Conservation (phyloP, 495 filamentous ascomycete genomes). For the Trichoderma reesei region DNA sequence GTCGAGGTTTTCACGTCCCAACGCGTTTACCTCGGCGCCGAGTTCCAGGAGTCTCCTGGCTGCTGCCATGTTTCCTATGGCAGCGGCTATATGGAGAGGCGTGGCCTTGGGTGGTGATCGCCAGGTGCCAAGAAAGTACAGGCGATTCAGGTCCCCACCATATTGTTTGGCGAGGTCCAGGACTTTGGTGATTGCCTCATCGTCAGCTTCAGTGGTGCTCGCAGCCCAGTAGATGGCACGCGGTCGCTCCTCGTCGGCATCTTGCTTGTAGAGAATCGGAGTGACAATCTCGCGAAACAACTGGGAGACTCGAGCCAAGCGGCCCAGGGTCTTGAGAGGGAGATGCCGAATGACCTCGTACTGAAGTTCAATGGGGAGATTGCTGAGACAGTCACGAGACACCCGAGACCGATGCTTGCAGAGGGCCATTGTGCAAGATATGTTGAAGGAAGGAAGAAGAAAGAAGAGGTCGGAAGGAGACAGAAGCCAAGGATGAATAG, state of each 20-base stretch:
- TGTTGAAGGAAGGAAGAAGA: neutral
- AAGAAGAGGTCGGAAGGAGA: neutral
- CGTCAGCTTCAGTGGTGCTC: too few relatives aligned
- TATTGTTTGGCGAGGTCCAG: neutral
- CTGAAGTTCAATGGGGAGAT: neutral
- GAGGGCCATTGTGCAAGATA: neutral
- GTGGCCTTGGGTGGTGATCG: neutral
- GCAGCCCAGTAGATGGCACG: neutral
- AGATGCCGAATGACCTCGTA: neutral
- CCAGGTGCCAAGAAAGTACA: neutral
- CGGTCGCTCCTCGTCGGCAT: neutral
- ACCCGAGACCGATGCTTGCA: too few relatives aligned
- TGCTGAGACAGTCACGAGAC: neutral
- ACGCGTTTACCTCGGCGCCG: neutral
- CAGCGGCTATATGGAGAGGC: neutral
- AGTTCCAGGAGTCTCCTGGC: neutral
- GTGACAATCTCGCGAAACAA: neutral
- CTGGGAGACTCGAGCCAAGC: neutral
- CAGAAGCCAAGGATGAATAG: neutral
- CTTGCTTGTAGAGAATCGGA: neutral
- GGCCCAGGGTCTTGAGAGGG: neutral
- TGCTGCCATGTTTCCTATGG: neutral
- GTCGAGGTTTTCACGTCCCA: too few relatives aligned
- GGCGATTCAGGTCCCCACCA: neutral
- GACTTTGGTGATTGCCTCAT: neutral